These are phyloP conservation scores for Gymnopus androsaceus DNA, from an alignment of 1,284 basidiomycete genomes.

Conservation along the genomic window DNA sequence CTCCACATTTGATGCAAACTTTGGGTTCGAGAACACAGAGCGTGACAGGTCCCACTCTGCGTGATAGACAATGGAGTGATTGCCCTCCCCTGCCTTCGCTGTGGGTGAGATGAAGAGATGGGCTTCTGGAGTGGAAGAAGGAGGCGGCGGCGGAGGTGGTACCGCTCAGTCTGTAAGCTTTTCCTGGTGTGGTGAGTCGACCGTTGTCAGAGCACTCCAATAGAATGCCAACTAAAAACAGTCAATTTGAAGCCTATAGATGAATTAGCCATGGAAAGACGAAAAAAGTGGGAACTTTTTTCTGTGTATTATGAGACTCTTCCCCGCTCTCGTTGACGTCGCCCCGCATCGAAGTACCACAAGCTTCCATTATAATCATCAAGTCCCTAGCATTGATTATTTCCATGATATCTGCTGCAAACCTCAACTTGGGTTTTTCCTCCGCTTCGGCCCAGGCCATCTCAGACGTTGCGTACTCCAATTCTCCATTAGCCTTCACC, in stretches of 20 bases:
- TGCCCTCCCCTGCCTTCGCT: slow-evolving; percentile 21
- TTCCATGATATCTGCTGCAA: slow-evolving; percentile 9
- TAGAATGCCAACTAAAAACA: background rate
- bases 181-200: background rate
- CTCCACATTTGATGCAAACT: slow-evolving; percentile 7
- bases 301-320: background rate
- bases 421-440: slow-evolving; percentile 11
- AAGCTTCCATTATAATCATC: slow-evolving; percentile 1
- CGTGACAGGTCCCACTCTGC: slow-evolving; percentile 29
- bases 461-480: slow-evolving; percentile 15
- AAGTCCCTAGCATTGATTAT: slow-evolving; percentile 6
- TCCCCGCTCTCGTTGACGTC: background rate
- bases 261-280: background rate
- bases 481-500: slow-evolving; percentile 16
- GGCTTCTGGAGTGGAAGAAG: slow-evolving; percentile 21
- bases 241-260: background rate
- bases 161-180: slow-evolving; percentile 9
- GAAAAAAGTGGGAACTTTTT: background rate
- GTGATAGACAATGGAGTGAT: slow-evolving; percentile 28
- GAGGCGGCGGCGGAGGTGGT: slow-evolving; percentile 16
- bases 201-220: background rate
- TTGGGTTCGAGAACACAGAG: slow-evolving; percentile 18
- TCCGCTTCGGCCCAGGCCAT: slow-evolving; percentile 19
- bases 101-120: slow-evolving; percentile 27
- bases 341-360: background rate